Evolutionary conservation across 306 rosid genomes (phyloP), one percentile per base, ranked within the genome.

Genomic region (Medicago arabica): DNA sequence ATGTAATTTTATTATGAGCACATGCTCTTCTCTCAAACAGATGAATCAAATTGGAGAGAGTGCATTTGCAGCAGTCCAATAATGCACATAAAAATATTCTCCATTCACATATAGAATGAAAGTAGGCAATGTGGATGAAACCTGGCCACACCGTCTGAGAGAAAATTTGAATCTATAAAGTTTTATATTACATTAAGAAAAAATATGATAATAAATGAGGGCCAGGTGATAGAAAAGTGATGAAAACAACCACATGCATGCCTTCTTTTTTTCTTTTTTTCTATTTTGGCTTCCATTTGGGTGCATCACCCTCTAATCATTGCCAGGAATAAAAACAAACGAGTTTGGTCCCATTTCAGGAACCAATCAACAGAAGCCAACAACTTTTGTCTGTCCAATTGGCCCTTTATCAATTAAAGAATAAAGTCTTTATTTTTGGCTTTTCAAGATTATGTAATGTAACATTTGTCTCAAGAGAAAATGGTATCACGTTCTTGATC

Each of bases 231-330:
- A 23, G 83, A 86, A 67, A 87, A 84, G 88, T 74, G 96, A 81
- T 77, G 81, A 85, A 90, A 90, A 81, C 87, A 79, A 81, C 84
- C 91, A 87, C 88, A 81, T 90, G 93, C 80, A 43, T 72, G 71
- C 15, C 63, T 18, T 69, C 43, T 18, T 69, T 51, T 38, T 38
- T 39, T 40, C 46, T 79, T 60, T 17, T 17, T 68, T 67, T 71
- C 67, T 28, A 21, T 61, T 78, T 82, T 66, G 67, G 75, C 88
- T 82, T 86, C 64, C 75, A 76, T 82, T 83, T 83, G 69, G 84
- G 78, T 83, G 86, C 89, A 81, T 83, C 91, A 83, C 91, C 88
- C 85, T 70, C 88, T 87, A 87, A 90, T 92, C 82, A 88, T 92
- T 92, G 94, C 88, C 60, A 62, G 16, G 76, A 88, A 78, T 86